phyloP scores from a whole-genome alignment of 1,139 yeast species.

The Zygosaccharomyces pseudobailii region DNA sequence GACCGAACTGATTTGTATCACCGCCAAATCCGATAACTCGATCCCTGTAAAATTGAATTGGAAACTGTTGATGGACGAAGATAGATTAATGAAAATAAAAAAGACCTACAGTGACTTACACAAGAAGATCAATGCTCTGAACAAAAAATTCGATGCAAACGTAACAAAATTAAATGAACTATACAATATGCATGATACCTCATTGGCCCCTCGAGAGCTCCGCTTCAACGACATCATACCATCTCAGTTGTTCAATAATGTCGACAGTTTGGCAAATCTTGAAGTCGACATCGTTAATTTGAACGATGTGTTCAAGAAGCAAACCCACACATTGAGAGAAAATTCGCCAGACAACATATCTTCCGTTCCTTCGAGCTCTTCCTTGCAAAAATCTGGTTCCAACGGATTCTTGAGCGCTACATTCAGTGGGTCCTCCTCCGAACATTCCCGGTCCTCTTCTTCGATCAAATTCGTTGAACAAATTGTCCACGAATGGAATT shows the following conservation, averaged over 20 bases:
- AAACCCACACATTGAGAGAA: slow-evolving; percentile 19
- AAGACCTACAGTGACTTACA: slow-evolving; percentile 11
- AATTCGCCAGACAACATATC: slow-evolving; percentile 5
- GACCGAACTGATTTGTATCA: slow-evolving; percentile 24
- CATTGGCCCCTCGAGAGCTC: slow-evolving; percentile 14
- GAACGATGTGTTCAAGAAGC: slow-evolving; percentile 26
- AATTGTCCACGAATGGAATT: slow-evolving; percentile 23
- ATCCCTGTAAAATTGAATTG: slow-evolving; percentile 33
- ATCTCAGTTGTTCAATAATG: slow-evolving; percentile 18
- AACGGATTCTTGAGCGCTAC: slow-evolving; percentile 13
- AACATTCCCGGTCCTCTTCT: slow-evolving; percentile 9
- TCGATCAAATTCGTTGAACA: slow-evolving; percentile 20
- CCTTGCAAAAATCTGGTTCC: slow-evolving; percentile 7
- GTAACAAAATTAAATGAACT: slow-evolving; percentile 14
- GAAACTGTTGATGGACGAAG: slow-evolving; percentile 20
- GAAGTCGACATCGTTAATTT: slow-evolving; percentile 15
- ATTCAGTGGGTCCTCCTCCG: slow-evolving; percentile 16
- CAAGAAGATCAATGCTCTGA: slow-evolving; percentile 14
- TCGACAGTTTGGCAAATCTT: slow-evolving; percentile 25
- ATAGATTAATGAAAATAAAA: slow-evolving; percentile 14
- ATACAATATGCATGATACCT: slow-evolving; percentile 14
- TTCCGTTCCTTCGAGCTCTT: slow-evolving; percentile 5
- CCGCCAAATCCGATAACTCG: slow-evolving; percentile 30
- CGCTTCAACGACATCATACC: slow-evolving; percentile 24
- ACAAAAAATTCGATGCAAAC: slow-evolving; percentile 16